Evolutionary conservation across 495 filamentous ascomycete species (phyloP), one percentile per base, ranked within the genome.

Genomic region (Umbilicaria muhlenbergii): DNA sequence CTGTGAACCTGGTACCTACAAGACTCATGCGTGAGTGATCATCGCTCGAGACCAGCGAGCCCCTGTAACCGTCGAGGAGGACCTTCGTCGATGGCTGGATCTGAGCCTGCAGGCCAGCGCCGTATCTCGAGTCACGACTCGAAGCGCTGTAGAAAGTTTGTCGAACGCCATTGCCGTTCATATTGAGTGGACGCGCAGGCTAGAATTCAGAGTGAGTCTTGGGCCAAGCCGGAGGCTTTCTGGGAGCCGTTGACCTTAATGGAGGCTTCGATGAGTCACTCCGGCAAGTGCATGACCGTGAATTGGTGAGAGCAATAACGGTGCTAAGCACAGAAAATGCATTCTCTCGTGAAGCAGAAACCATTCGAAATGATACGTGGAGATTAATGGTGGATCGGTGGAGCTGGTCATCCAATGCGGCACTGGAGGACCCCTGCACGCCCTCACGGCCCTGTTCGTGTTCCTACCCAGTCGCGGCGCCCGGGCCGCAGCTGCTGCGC

Each of bases 61-160:
- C 57, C 16, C 63, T 61, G 47, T 71, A 73, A 37, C 68, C 67
- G 31, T 71, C 62, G 17, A 70, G 56, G 16, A 70, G 58, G 18
- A 57, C 52, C 42, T 66, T 66, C 5, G 63, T 62, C 28, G 56
- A 59, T 11, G 46, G 50, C 19, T 46, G 33, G 8, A 42, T 31
- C 35, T 44, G 42, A 11, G 59, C 53, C 32, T 59, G 59, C 13
- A 57, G 52, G 21, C 62, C 61, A 19, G 59, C 54, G 42, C 62
- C 63, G 47, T 68, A 67, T 44, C 62, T 57, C n/a, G 66, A 58
- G 43, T 73, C 67, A 42, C 67, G 64, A 44, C 65, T 43, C 24
- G 46, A 67, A 33, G 68, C 67, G 42, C 65, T 67, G 38, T 62
- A 68, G 24, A 10, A 28, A 5, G 24, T 28, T 28, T 28, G 24